Percentiles rank a stretch among this genome's conserved stretches.
Evolutionary conservation across 345 rosid species (phyloP).

Genomic region (Lumnitzera littorea): DNA sequence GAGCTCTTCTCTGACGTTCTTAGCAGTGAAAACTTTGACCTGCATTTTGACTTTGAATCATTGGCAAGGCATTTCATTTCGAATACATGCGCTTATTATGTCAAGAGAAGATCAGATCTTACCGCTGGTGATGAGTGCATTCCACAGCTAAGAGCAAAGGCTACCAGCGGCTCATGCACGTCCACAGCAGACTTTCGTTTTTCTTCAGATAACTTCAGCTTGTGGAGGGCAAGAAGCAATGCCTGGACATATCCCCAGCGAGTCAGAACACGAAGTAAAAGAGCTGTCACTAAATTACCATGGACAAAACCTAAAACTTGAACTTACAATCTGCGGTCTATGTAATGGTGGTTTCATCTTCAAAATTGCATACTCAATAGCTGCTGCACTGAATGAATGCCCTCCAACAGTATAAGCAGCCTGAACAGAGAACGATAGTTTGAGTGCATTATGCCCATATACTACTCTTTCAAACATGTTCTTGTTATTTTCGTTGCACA

Average conservation of each 20-base stretch:
- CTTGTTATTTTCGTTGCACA: no score
- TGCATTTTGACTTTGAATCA: slow-evolving; percentile 11
- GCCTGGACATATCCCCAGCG: slow-evolving; percentile 36
- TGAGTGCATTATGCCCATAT: no score
- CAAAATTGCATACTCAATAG: slow-evolving; percentile 62
- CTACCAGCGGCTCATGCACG: slow-evolving; percentile 53
- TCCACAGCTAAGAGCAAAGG: slow-evolving; percentile 84
- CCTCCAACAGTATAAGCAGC: slow-evolving; percentile 95
- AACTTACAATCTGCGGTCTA: slow-evolving; percentile 72
- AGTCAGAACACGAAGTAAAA: not conserved
- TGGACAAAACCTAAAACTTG: not conserved
- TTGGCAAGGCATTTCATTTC: not conserved
- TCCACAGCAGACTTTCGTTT: slow-evolving; percentile 54
- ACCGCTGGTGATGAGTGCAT: slow-evolving; percentile 92
- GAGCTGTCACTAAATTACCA: not conserved
- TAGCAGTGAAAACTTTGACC: slow-evolving; percentile 71
- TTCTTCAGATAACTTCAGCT: slow-evolving; percentile 69
- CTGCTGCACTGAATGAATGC: slow-evolving; percentile 75
- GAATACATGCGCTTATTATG: not conserved
- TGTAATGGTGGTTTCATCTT: slow-evolving; percentile 88
- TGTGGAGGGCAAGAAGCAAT: slow-evolving; percentile 79
- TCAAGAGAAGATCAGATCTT: slow-evolving; percentile 12
- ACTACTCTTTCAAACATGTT: not conserved
- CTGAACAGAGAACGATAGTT: slow-evolving; percentile 26
- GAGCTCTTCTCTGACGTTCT: slow-evolving; percentile 63